Evolutionary conservation across 805 yeast genomes (phyloP), one percentile per base, ranked within the genome.

Genomic region (Pichia phayaonensis): DNA sequence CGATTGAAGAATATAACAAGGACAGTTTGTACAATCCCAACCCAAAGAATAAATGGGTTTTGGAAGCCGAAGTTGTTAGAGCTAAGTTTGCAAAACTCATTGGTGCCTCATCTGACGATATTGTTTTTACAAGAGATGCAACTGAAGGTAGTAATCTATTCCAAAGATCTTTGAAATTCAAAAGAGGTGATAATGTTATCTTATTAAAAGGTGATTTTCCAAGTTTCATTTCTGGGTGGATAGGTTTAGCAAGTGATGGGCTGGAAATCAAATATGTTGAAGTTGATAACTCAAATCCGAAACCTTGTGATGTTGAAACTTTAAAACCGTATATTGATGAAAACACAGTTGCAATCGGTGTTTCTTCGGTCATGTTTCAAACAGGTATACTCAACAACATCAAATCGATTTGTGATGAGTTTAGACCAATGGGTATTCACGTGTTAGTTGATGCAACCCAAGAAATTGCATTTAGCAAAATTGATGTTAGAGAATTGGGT

Each of bases 391-490:
- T 49, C 18, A 50, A 52, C n/a, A 38, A 52, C 18, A 26, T 46
- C 12, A 49, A 49, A 40, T 18, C 23, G 8, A 41, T 52, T 40
- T 45, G 47, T 29, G 22, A 36, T 5, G 20, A 20, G 6, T 47
- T 31, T 26, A 44, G 52, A 36, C 40, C 54, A 20, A 44, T 26
- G 22, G 52, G 56, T 16, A 40, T 47, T 39, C 45, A 50, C 10
- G 46, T 50, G n/a, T 29, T 50, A n/a, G 50, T 48, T 6, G 54
- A 53, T 42, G 31, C 47, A 12, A 50, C 51, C 12, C 56, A 53
- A 34, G 54, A 53, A 23, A 44, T 47, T 13, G 56, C 48, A 4
- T 50, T 48, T 15, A 44, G 47, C 18, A 41, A 42, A 18, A 36
- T 50, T 11, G 45, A 53, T 45, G 48, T 47, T 24, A 20, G 39